These are phyloP conservation scores for Caryopteris hybrid DNA, from an alignment of 305 asterid species.

Conservation along the genomic window DNA sequence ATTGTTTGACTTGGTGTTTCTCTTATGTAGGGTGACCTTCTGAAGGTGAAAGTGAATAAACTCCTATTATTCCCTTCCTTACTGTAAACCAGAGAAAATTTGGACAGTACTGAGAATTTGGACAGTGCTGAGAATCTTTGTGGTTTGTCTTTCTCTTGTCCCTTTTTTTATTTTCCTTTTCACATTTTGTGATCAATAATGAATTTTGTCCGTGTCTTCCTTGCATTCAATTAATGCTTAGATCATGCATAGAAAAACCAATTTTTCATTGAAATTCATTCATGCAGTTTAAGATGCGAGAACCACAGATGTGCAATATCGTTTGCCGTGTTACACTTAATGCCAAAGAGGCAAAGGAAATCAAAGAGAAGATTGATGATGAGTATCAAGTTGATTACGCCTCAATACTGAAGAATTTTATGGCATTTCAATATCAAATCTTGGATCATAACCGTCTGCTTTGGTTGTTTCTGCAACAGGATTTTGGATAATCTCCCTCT, in stretches of 20 bases:
- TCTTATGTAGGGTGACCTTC: conserved; percentile 62
- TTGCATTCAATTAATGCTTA: background rate
- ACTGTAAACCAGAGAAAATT: conserved; percentile 57
- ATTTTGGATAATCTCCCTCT: conserved; percentile 94
- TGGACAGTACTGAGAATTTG: conserved; percentile 85
- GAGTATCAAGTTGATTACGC: conserved; percentile 54
- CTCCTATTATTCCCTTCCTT: conserved; percentile 71
- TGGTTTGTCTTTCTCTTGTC: conserved; percentile 37
- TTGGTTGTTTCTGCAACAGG: conserved; percentile 41
- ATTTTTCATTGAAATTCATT: conserved; percentile 16
- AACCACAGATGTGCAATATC: conserved; percentile 48
- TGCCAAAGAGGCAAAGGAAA: conserved; percentile 43
- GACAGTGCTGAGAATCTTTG: conserved; percentile 93
- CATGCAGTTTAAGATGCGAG: conserved; percentile 65
- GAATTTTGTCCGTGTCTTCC: background rate
- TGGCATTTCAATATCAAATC: background rate
- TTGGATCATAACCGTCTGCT: conserved; percentile 10
- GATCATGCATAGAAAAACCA: background rate
- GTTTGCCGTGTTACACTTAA: conserved; percentile 36
- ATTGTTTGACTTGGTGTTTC: conserved; percentile 12
- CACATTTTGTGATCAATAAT: background rate
- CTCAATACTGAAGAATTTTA: background rate
- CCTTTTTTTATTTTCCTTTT: background rate
- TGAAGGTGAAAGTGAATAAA: conserved; percentile 85
- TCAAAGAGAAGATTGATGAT: conserved; percentile 53